Base-by-base conservation (phyloP, 2,329 filamentous ascomycete genomes). In the Trichophyton rubrum region DNA sequence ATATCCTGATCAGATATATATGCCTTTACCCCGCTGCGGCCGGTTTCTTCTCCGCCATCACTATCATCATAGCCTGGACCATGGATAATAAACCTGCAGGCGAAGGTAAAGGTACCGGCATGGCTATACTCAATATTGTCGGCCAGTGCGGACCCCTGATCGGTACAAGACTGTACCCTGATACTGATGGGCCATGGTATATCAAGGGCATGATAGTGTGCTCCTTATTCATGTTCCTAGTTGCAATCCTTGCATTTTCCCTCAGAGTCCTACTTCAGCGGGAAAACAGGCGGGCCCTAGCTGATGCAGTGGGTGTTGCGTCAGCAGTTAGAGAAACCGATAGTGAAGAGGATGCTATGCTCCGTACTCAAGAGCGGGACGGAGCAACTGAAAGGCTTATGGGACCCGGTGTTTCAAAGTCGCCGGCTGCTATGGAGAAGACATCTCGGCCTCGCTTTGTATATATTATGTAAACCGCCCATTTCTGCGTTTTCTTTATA, bases 11-110 rank as follows among this genome's bases (percentile, higher is more conserved):
- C 60, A 73, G 89, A 17, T 96, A 96, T 68, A 67, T 86, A 4
- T 87, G 85, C 60, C 80, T 95, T 6, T 95, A 87, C 70, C 89
- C 89, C 0, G 89, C 90, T 1, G 82, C 85, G 1, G 77, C 84
- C 0, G 90, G 90, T 3, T 93, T 95, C 74, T 92, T 95, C 77
- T 85, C 82, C 62, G 87, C 89, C 20, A 87, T 95, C 61, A 90
- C 89, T 0, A 80, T 95, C 35, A 86, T 91, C 66, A 88, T 96
- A 61, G 87, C 89, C 1, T 96, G 90, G 90, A 89, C 83, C 40
- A 82, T 96, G 68, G 95, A 95, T 70, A 96, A 95, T 72, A 88
- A 93, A 69, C 75, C 81, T 59, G 84, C 79, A 11, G 83, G 85
- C 63, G 82, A 82, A 58, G 82, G 84, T 5, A 87, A 88, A 65